Base-by-base conservation (phyloP, 2,329 filamentous ascomycete genomes). In the Fusarium fujikuroi region DNA sequence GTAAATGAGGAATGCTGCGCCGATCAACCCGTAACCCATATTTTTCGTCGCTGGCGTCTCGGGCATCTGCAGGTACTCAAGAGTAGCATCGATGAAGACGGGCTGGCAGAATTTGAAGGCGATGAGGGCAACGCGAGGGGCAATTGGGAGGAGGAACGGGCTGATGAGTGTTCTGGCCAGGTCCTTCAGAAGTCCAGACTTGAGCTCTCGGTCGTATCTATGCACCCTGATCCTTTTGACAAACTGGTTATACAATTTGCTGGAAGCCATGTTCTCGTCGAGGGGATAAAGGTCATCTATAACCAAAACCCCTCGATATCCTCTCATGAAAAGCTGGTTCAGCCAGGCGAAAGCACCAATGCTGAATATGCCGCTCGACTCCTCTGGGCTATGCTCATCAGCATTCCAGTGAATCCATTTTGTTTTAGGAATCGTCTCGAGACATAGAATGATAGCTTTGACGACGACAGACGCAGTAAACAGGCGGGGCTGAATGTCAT, bases 81-180 rank as follows among this genome's bases (percentile, higher is more conserved):
- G 74, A 0, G 83, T 77, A 1, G 78, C 75, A 19, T 83, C 77
- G 60, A 86, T 83, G 40, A 86, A 81, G 30, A 86, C 83, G 0
- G 85, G 84, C 50, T 84, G 83, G 42, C 83, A 84, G 44, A 84
- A 84, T 23, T 76, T 82, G 66, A 85, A 84, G 18, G 79, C 84
- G 8, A 83, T 78, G 9, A 84, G 73, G 4, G 80, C 80, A 12
- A 84, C 73, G 12, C 83, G 78, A 3, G 84, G 83, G 4, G 77
- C 75, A 2, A 85, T 67, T 0, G 84, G 83, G 0, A 82, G 64
- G 0, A 85, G 60, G 5, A 83, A 70, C 0, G 80, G 80, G 0
- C 80, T 79, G 1, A 74, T 63, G 3, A 85, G 72, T 2, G 82
- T 78, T 9, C 53, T 73, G 9, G 11, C 79, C 70, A 83, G 49